Evolutionary conservation across 2,329 filamentous ascomycete genomes (phyloP), one percentile per base, ranked within the genome.

Genomic region (Pyricularia pennisetigena): DNA sequence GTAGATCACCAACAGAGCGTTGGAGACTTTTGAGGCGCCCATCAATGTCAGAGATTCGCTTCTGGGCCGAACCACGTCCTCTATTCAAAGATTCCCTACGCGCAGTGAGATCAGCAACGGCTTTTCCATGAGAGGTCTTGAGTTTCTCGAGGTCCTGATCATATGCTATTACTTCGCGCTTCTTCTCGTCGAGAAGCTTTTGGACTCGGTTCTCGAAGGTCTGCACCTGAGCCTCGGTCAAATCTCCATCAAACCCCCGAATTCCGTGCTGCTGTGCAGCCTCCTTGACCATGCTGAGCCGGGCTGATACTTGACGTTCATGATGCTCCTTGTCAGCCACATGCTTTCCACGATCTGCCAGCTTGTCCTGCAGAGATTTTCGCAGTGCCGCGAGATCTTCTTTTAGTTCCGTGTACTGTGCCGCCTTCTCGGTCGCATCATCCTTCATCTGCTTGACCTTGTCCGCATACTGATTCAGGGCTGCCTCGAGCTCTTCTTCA

Each of bases 261-360:
- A 99, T 91, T 69, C 87, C 88, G 77, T 97, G 91, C 29, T 83
- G 83, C 64, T 87, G 84, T 20, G 94, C 93, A 54, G 92, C 88
- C 69, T 94, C 89, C 71, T 89, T 92, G 68, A 97, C 88, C 76
- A 97, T 85, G 10, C 85, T 83, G 73, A 90, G 84, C 57, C 94
- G 90, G 63, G 86, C 82, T 72, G 87, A 82, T 3, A 97, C 76
- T 71, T 97, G 91, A 4, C 90, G 87, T 75, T 97, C 92, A 75
- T 95, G 92, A 73, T 90, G 92, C 70, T 92, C 90, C 79, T 94
- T 93, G 75, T 97, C 90, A 2, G 94, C 94, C 77, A 95, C 87
- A 72, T 90, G 88, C 72, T 90, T 92, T 62, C 94, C 94, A 72
- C 88, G 84, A 72, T 93, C 90, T 0, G 85, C 80, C 54, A 86